A percentile compares a stretch with the other conserved stretches of the same genome.
Conservation (phyloP, 768 basidiomycete species). For the Neoboletus brunneissimus region DNA sequence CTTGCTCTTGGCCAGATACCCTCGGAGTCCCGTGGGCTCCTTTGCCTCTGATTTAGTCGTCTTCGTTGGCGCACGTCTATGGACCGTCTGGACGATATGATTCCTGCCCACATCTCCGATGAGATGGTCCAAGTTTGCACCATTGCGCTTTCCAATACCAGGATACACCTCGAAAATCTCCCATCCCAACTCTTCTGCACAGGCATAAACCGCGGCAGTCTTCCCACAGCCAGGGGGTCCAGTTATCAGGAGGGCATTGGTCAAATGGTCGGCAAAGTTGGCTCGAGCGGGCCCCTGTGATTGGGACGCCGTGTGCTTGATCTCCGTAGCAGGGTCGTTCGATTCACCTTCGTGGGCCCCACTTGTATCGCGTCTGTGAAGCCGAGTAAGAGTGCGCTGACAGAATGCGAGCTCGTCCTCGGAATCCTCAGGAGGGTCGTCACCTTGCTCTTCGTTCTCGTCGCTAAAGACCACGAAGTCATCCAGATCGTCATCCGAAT, state of each 20-base stretch:
- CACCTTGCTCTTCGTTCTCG: conserved; percentile 27
- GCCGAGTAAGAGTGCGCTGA: conserved; percentile 20
- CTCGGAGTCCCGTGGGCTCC: conserved; percentile 12
- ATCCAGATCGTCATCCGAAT: conserved; percentile 54
- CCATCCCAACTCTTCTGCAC: conserved; percentile 91
- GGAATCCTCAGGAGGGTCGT: conserved; percentile 38
- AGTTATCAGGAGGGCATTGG: conserved; percentile 81
- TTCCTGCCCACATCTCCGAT: conserved; percentile 94
- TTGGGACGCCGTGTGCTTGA: conserved; percentile 5
- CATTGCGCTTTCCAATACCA: conserved; percentile 87
- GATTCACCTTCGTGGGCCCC: conserved; percentile 2
- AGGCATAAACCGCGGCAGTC: conserved; percentile 90
- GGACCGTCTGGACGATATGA: conserved; percentile 62
- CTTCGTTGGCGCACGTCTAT: conserved; percentile 6
- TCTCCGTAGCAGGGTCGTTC: conserved; percentile 1
- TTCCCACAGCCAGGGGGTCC: conserved; percentile 89
- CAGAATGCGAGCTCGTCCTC: conserved; percentile 35
- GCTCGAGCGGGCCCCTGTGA: conserved; percentile 12
- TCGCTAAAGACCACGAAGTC: conserved; percentile 55
- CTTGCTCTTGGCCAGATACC: conserved; percentile 16
- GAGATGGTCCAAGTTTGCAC: conserved; percentile 69
- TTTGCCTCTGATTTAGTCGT: conserved; percentile 3
- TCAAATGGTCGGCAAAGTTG: conserved; percentile 49
- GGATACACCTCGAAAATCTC: conserved; percentile 97
- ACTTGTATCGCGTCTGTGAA: conserved; percentile 8